phyloP scores from a whole-genome alignment of 2,329 filamentous ascomycete species.

The Basipetospora chlamydospora region DNA sequence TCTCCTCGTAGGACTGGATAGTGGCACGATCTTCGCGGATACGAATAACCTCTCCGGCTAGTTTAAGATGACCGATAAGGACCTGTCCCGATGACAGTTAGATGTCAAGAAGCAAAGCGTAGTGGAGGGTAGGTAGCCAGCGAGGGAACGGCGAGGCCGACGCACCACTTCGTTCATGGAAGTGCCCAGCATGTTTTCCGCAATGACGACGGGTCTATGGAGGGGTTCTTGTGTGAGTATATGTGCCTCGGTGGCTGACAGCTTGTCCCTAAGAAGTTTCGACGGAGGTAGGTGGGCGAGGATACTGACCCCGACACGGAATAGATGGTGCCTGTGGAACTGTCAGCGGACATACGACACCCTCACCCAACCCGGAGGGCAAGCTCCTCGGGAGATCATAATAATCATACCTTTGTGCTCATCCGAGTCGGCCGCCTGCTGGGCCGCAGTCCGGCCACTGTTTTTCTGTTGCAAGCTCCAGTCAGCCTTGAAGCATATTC shows the following conservation, averaged over 20 bases:
- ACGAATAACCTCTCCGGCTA: slow-evolving; percentile 96
- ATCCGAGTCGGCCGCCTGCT: too few species aligned
- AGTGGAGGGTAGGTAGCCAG: too few species aligned
- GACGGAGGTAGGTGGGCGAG: slow-evolving; percentile 6
- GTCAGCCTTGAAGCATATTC: too few species aligned
- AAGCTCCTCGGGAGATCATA: too few species aligned
- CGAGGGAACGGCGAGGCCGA: slow-evolving; percentile 7
- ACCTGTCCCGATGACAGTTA: too few species aligned
- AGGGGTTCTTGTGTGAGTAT: not conserved
- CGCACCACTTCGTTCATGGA: slow-evolving; percentile 97
- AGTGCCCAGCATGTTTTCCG: slow-evolving; percentile 96
- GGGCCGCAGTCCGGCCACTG: too few species aligned
- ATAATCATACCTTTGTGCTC: too few species aligned
- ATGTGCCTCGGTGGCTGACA: too few species aligned
- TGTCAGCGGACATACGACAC: not conserved
- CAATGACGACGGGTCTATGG: slow-evolving; percentile 74
- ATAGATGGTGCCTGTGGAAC: slow-evolving; percentile 40
- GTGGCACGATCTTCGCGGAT: slow-evolving; percentile 92
- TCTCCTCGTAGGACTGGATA: slow-evolving; percentile 98
- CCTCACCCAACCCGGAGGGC: not conserved
- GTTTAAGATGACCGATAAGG: slow-evolving; percentile 77
- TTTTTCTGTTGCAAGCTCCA: too few species aligned
- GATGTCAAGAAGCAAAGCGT: too few species aligned
- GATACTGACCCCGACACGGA: slow-evolving; percentile 45
- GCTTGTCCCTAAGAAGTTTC: slow-evolving; percentile 4